These are phyloP conservation scores for Nakazawaea peltata DNA, from an alignment of 805 yeast genomes.

Conservation along the genomic window DNA sequence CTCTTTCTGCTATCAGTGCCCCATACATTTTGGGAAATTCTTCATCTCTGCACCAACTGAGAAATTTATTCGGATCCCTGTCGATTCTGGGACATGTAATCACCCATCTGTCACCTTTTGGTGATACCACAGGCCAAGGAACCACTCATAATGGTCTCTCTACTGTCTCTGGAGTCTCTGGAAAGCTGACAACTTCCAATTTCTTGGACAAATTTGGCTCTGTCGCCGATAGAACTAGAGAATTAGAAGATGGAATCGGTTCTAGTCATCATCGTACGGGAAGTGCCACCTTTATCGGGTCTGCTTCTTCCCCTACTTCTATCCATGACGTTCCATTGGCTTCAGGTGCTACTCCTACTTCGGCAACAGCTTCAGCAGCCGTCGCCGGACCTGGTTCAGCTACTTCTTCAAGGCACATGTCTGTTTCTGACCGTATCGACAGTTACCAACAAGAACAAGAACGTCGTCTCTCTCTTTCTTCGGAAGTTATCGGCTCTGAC, in stretches of 20 bases:
- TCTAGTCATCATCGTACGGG: slow-evolving; percentile 10
- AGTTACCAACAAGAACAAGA: slow-evolving; percentile 27
- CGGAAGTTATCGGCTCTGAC: slow-evolving; percentile 6
- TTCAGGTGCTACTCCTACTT: too few relatives aligned
- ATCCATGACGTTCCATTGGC: slow-evolving; percentile 1
- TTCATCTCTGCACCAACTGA: slow-evolving; percentile 22
- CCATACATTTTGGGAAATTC: slow-evolving; percentile 21
- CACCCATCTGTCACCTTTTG: slow-evolving; percentile 21
- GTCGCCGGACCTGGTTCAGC: too few relatives aligned
- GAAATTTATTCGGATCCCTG: slow-evolving; percentile 45
- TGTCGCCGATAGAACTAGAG: slow-evolving; percentile 65
- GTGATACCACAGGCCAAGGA: slow-evolving; percentile 13
- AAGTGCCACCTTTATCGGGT: slow-evolving; percentile 11
- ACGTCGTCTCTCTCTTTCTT: slow-evolving; percentile 7
- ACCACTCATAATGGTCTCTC: too few relatives aligned
- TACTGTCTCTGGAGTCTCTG: too few relatives aligned
- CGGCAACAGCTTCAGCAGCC: too few relatives aligned
- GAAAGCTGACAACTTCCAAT: too few relatives aligned
- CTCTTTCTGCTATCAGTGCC: slow-evolving; percentile 38
- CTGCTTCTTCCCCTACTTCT: slow-evolving; percentile 10
- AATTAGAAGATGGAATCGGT: slow-evolving; percentile 44
- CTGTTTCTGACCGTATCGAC: slow-evolving; percentile 57
- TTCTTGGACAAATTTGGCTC: slow-evolving; percentile 57
- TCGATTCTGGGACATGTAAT: slow-evolving; percentile 52
- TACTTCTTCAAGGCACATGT: slow-evolving; percentile 40